These are phyloP conservation scores for Vitis hybrid DNA, from an alignment of 177 flowering plant genomes.

Conservation along the genomic window DNA sequence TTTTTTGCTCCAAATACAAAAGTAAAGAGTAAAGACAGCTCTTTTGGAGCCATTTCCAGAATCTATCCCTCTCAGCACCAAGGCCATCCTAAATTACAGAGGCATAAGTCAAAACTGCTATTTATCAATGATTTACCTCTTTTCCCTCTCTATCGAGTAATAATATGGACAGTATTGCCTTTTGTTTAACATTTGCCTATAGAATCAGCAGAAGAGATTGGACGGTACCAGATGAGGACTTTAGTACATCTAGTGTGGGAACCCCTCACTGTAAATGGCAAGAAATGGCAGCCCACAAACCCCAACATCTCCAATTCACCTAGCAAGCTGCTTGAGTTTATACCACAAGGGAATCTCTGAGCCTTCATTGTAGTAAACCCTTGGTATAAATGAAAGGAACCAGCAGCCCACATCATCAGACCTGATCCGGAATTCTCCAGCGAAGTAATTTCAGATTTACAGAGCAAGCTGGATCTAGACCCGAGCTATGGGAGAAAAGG, in stretches of 20 bases:
- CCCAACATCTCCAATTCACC: too few species aligned
- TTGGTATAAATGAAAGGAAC: background rate
- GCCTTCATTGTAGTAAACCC: background rate
- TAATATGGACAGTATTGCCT: slow-evolving; percentile 29
- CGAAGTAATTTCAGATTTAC: slow-evolving; percentile 2
- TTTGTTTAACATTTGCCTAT: background rate
- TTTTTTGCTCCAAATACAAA: too few species aligned
- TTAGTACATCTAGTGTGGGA: too few species aligned
- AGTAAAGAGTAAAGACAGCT: background rate
- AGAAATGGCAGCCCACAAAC: too few species aligned
- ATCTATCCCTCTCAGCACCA: background rate
- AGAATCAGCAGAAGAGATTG: background rate
- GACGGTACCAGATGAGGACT: too few species aligned
- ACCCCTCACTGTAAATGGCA: too few species aligned
- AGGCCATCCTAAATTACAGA: background rate
- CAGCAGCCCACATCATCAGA: background rate
- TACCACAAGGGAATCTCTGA: background rate
- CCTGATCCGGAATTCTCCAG: background rate
- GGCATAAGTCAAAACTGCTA: background rate
- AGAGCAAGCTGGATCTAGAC: slow-evolving; percentile 32
- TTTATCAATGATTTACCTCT: background rate
- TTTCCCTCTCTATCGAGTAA: slow-evolving; percentile 9
- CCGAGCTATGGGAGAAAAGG: slow-evolving; percentile 78
- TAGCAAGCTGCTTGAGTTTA: background rate
- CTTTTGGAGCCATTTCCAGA: background rate